phyloP scores from a whole-genome alignment of 2,329 filamentous ascomycete species.

The Bipolaris victoriae region DNA sequence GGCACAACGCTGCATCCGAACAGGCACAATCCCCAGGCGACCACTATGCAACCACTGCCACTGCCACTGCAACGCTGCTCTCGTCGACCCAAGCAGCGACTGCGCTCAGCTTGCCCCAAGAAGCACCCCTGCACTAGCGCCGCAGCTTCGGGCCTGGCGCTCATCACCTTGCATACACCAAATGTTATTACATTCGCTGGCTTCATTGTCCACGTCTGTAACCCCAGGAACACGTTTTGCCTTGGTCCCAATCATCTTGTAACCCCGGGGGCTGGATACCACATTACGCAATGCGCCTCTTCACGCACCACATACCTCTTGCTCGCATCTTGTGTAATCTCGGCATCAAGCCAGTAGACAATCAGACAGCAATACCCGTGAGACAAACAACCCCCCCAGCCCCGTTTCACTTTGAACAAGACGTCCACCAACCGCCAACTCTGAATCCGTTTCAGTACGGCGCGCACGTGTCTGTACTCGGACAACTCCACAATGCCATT shows the following conservation, averaged over 20 bases:
- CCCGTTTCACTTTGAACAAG: constrained; percentile 4
- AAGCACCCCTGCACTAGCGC: constrained; percentile 16
- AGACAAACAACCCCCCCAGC: constrained; percentile 7
- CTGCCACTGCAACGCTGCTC: no score
- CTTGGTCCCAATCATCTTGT: constrained; percentile 5
- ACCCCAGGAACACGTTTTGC: constrained; percentile 6
- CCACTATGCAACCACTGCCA: not conserved
- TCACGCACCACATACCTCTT: constrained; percentile 4
- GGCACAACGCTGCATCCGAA: not conserved
- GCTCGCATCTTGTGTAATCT: constrained; percentile 5
- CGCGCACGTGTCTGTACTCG: not conserved
- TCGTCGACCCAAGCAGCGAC: no score
- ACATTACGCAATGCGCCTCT: constrained; percentile 6
- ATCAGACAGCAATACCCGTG: constrained; percentile 8
- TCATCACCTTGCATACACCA: constrained; percentile 7
- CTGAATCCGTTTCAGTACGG: not conserved
- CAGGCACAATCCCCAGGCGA: not conserved
- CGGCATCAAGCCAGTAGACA: constrained; percentile 1
- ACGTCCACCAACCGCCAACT: not conserved
- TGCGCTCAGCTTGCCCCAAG: constrained; percentile 23
- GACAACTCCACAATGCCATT: not conserved
- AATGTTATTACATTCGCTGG: constrained; percentile 11
- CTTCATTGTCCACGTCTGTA: constrained; percentile 8
- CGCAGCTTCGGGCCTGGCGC: constrained; percentile 13
- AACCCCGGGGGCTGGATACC: constrained; percentile 7